These are phyloP conservation scores for Lasiosphaeriaceae sp. DNA, from an alignment of 495 filamentous ascomycete genomes.

Conservation along the genomic window DNA sequence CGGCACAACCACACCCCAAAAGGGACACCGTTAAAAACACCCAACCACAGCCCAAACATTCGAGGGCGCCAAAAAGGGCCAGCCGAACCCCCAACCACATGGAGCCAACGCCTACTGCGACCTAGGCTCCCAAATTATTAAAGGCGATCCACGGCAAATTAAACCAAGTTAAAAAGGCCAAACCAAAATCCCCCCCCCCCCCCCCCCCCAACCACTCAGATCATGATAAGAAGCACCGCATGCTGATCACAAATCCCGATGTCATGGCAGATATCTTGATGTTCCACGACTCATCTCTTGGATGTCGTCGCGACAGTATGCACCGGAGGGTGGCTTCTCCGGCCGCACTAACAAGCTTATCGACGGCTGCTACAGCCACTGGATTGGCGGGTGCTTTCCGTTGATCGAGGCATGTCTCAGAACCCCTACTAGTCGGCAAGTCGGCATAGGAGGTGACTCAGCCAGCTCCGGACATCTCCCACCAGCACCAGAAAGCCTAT, in stretches of 20 bases:
- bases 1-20: too few relatives aligned
- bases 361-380: conserved; percentile 96
- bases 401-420: conserved; percentile 75
- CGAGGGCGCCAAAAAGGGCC: too few relatives aligned
- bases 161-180: too few relatives aligned
- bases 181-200: too few relatives aligned
- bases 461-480: conserved; percentile 14
- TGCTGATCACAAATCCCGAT: not conserved
- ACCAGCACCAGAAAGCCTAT: conserved; percentile 45
- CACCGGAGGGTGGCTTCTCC: conserved; percentile 85
- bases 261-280: conserved; percentile 63
- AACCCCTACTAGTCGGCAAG: not conserved
- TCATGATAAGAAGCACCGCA: conserved; percentile 13
- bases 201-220: conserved; percentile 4
- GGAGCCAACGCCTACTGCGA: too few relatives aligned
- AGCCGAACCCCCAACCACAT: too few relatives aligned
- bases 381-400: conserved; percentile 93
- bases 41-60: too few relatives aligned
- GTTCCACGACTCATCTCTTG: conserved; percentile 73
- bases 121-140: too few relatives aligned
- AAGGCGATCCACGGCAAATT: too few relatives aligned
- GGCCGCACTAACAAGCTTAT: conserved; percentile 98
- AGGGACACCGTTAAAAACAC: too few relatives aligned
- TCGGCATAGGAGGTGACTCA: conserved; percentile 6
- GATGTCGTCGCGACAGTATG: conserved; percentile 84